These are phyloP conservation scores for Dicorynia guianensis DNA, from an alignment of 306 rosid species.

Conservation along the genomic window DNA sequence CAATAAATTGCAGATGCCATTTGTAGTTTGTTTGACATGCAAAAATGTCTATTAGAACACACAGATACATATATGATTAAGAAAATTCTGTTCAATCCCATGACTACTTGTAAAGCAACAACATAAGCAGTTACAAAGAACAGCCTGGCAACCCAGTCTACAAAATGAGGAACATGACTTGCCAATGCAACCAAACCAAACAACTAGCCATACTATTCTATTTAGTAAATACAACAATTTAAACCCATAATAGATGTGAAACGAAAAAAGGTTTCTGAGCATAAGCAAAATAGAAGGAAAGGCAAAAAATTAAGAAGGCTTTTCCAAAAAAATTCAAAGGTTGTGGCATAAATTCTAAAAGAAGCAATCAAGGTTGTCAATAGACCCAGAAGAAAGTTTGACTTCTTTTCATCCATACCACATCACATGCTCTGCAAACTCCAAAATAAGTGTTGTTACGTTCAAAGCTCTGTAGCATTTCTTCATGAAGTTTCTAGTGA, in stretches of 20 bases:
- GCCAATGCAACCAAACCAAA: neutral
- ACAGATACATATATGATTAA: neutral
- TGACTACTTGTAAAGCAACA: neutral
- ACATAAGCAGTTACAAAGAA: neutral
- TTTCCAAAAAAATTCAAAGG: neutral
- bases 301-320: neutral
- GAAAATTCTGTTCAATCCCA: neutral
- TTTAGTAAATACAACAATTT: neutral
- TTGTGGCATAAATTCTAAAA: neutral
- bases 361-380: neutral
- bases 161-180: neutral
- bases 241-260: neutral
- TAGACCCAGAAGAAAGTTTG: neutral
- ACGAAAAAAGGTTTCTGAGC: neutral
- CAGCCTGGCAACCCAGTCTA: neutral
- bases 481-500: no score
- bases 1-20: conserved; percentile 9
- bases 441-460: no score
- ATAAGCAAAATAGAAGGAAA: neutral
- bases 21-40: neutral
- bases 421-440: neutral
- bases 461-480: no score
- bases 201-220: conserved; percentile 7
- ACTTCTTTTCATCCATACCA: neutral
- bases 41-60: neutral